Evolutionary conservation across 2,329 filamentous ascomycete species (phyloP).

Genomic region (Penicillium sp.): DNA sequence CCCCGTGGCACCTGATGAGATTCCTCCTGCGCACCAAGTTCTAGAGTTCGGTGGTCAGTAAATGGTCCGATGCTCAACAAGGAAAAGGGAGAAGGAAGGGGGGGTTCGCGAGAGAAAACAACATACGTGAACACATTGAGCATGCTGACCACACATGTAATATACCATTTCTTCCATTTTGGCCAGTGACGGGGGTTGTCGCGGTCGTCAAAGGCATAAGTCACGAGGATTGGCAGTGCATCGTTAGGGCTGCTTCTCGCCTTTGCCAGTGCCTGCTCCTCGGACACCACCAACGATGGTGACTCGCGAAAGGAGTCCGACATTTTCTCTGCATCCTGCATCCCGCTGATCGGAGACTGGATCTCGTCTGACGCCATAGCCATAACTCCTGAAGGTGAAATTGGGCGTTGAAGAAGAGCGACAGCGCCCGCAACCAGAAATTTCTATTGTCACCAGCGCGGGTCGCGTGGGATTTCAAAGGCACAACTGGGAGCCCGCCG

Average conservation of each 20-base stretch:
- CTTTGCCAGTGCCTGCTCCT: constrained; percentile 30
- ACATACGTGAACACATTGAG: constrained; percentile 38
- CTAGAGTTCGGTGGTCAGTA: constrained; percentile 12
- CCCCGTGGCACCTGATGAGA: constrained; percentile 31
- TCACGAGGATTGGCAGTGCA: constrained; percentile 28
- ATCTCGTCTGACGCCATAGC: constrained; percentile 9
- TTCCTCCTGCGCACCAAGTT: constrained; percentile 32
- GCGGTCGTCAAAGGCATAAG: constrained; percentile 22
- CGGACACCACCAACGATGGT: constrained; percentile 21
- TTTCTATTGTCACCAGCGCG: neutral
- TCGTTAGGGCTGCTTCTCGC: constrained; percentile 28
- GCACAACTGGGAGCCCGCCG: neutral
- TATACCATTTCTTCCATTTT: constrained; percentile 46
- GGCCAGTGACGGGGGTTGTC: constrained; percentile 50
- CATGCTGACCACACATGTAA: constrained; percentile 44
- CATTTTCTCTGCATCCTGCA: constrained; percentile 18
- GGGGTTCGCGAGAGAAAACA: no score
- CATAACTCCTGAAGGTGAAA: constrained; percentile 4
- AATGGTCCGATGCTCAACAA: neutral
- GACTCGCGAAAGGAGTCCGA: constrained; percentile 17
- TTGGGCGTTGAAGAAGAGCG: neutral
- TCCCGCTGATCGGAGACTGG: neutral
- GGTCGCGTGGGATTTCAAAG: neutral
- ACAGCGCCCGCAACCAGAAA: neutral
- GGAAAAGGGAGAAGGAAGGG: neutral